Evolutionary conservation across 352 stramenopile species (phyloP).

Genomic region (Hyphochytrium catenoides): DNA sequence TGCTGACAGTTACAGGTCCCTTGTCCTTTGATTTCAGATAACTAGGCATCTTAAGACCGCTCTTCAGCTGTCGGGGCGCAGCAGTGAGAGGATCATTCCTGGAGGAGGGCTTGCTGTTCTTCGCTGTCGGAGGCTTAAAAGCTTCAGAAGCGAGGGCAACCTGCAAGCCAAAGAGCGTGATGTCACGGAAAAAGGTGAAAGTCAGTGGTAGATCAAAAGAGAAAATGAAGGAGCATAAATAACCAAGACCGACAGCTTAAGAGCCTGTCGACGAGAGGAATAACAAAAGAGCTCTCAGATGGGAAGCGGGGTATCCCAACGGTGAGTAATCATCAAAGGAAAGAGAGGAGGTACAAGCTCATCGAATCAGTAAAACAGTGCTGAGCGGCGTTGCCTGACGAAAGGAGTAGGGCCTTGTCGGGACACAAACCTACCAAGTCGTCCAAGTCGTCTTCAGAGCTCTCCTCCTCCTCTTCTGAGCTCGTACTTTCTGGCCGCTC

Average conservation of each 20-base stretch:
- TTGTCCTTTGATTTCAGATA: not conserved
- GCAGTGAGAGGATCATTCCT: slow-evolving; percentile 8
- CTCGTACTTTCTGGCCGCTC: slow-evolving; percentile 3
- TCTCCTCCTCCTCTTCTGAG: slow-evolving; percentile 12
- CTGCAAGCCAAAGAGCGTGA: too few relatives aligned
- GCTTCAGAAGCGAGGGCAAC: not conserved
- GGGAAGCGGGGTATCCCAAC: slow-evolving; percentile 13
- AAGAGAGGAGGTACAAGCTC: slow-evolving; percentile 1
- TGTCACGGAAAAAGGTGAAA: not conserved
- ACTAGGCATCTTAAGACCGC: slow-evolving; percentile 5
- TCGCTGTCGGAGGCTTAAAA: not conserved
- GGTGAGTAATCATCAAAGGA: slow-evolving; percentile 17
- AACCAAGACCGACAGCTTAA: slow-evolving; percentile 9
- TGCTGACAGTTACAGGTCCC: not conserved
- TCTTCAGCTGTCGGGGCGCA: slow-evolving; percentile 3
- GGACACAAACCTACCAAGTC: slow-evolving; percentile 23
- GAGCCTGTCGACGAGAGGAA: not conserved
- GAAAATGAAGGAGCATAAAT: slow-evolving; percentile 8
- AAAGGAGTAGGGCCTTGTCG: not conserved
- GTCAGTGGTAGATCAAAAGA: not conserved
- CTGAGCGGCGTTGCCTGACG: slow-evolving; percentile 10
- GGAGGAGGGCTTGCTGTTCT: not conserved
- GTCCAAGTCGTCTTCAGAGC: slow-evolving; percentile 13
- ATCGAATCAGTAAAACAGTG: not conserved
- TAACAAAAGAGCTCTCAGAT: not conserved